Conservation (phyloP, 176 grass and related monocot genomes). For the Melocanna baccifera region DNA sequence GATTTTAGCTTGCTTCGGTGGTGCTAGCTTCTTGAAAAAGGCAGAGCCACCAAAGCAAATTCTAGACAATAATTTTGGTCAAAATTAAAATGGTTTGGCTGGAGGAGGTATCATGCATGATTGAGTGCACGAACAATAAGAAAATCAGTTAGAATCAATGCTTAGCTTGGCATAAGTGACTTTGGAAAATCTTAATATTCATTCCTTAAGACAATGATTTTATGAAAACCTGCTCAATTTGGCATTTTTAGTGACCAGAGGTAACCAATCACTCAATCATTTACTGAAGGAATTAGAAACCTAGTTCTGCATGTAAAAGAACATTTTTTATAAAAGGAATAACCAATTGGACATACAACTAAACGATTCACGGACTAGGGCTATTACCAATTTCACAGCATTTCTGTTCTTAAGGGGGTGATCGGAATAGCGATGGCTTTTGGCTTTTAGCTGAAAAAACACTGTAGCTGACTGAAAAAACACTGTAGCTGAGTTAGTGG, state of each 20-base stretch:
- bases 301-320: not conserved
- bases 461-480: no score
- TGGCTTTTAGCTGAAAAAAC: no score
- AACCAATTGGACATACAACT: constrained; percentile 1
- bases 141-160: not conserved
- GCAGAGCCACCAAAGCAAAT: no score
- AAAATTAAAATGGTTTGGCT: not conserved
- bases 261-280: not conserved
- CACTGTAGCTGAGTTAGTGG: no score
- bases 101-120: not conserved
- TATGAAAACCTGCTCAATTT: not conserved
- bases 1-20: no score
- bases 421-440: no score
- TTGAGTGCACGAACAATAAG: not conserved
- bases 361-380: not conserved
- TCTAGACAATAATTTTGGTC: not conserved
- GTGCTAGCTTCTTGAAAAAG: no score
- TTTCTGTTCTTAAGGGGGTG: constrained; percentile 68
- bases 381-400: constrained; percentile 49
- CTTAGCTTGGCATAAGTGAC: not conserved
- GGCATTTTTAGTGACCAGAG: not conserved
- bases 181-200: not conserved
- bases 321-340: not conserved
- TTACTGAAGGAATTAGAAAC: constrained; percentile 8
- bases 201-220: not conserved